Percentiles rank a stretch among this genome's conserved stretches.
These are phyloP conservation scores for Barbatosphaeria neglecta DNA, from an alignment of 495 filamentous ascomycete genomes.

Conservation along the genomic window DNA sequence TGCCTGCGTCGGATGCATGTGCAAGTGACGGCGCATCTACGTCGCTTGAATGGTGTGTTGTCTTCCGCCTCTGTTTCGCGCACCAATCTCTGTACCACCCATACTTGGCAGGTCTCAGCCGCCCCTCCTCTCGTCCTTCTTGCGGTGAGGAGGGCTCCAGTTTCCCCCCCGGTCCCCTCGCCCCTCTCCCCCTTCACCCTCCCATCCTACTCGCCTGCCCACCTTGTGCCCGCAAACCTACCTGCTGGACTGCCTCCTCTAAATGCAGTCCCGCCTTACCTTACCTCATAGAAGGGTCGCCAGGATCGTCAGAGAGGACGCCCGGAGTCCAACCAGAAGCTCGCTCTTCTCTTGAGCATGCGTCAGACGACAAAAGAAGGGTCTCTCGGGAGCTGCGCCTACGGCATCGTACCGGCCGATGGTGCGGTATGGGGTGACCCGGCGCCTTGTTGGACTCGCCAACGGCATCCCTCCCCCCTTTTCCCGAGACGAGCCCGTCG, in stretches of 20 bases:
- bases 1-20: background rate
- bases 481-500: background rate
- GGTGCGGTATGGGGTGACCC: background rate
- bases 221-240: too few species aligned
- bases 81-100: background rate
- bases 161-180: too few species aligned
- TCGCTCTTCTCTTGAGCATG: background rate
- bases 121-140: background rate
- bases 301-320: background rate
- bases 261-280: background rate
- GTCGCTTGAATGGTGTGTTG: background rate
- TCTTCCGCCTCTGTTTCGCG: background rate
- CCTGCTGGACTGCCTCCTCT: too few species aligned
- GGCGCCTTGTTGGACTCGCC: too few species aligned
- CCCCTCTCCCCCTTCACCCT: too few species aligned
- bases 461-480: too few species aligned
- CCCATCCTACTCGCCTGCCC: too few species aligned
- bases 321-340: background rate
- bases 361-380: background rate
- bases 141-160: too few species aligned
- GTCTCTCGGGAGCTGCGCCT: background rate
- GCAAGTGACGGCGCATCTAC: background rate
- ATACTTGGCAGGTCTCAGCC: background rate
- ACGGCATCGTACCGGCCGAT: background rate
- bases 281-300: background rate